Percentiles rank a stretch among this genome's conserved stretches.
Evolutionary conservation across 345 rosid species (phyloP).

Genomic region (Citrus reticulata): DNA sequence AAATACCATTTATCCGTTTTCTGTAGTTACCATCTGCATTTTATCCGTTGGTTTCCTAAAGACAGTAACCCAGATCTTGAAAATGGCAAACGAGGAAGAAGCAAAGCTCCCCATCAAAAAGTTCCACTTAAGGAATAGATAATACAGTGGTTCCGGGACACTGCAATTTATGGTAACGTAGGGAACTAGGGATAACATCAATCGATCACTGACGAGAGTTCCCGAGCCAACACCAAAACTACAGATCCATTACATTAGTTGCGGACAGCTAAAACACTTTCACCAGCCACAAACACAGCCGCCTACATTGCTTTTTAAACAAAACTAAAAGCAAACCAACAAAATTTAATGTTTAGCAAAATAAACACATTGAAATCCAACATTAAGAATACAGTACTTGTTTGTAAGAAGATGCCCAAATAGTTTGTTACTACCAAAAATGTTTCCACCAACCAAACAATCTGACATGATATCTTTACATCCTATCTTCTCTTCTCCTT

Average conservation of each 20-base stretch:
- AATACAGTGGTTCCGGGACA: too few species aligned
- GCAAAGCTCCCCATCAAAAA: too few species aligned
- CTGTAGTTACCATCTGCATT: too few species aligned
- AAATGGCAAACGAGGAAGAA: too few species aligned
- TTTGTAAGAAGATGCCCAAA: neutral
- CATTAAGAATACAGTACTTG: neutral
- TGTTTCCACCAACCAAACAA: neutral
- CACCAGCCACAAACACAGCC: neutral
- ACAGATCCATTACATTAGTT: neutral
- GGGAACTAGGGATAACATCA: neutral
- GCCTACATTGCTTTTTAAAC: neutral
- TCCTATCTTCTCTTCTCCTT: conserved; percentile 71
- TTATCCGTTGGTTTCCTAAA: too few species aligned
- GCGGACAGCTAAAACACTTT: neutral
- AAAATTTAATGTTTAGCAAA: conserved; percentile 8
- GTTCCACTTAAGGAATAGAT: too few species aligned
- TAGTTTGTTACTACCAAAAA: neutral
- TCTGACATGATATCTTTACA: conserved; percentile 32
- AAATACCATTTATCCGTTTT: too few species aligned
- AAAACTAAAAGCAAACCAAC: neutral
- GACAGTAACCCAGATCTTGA: too few species aligned
- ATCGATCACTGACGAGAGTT: neutral
- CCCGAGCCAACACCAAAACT: neutral
- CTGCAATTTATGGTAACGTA: too few species aligned
- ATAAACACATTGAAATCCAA: neutral